Evolutionary conservation across 257 asterid genomes (phyloP).

Genomic region (Echium plantagineum): DNA sequence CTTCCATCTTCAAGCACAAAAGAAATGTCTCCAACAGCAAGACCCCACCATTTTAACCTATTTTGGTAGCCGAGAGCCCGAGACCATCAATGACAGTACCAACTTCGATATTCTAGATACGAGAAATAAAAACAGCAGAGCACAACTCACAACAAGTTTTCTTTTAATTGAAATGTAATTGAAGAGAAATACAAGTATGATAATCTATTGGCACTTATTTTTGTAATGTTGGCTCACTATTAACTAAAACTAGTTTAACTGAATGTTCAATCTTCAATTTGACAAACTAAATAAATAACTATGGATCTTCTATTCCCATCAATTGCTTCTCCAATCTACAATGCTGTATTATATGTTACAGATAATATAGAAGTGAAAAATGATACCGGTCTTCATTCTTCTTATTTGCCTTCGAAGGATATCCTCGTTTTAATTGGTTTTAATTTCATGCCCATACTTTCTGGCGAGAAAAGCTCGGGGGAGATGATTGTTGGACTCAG

Average conservation of each 20-base stretch:
- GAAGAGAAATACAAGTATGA: background rate
- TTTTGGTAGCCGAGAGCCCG: too few species aligned
- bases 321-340: slow-evolving; percentile 22
- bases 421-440: slow-evolving; percentile 52
- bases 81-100: too few species aligned
- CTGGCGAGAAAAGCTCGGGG: slow-evolving; percentile 64
- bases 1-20: too few species aligned
- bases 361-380: background rate
- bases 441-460: slow-evolving; percentile 65
- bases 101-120: too few species aligned
- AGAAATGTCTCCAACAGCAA: too few species aligned
- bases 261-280: slow-evolving; percentile 3
- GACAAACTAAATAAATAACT: background rate
- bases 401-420: slow-evolving; percentile 10
- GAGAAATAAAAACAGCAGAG: too few species aligned
- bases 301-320: slow-evolving; percentile 8
- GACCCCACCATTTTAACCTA: too few species aligned
- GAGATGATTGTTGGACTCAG: slow-evolving; percentile 53
- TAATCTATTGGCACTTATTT: too few species aligned
- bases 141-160: background rate
- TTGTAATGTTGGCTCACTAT: background rate
- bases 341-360: background rate
- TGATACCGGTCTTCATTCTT: background rate
- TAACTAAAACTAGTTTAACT: slow-evolving; percentile 6
- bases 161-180: too few species aligned